Base-by-base conservation (phyloP, 768 basidiomycete species). In the Panaeolus cyanescens region DNA sequence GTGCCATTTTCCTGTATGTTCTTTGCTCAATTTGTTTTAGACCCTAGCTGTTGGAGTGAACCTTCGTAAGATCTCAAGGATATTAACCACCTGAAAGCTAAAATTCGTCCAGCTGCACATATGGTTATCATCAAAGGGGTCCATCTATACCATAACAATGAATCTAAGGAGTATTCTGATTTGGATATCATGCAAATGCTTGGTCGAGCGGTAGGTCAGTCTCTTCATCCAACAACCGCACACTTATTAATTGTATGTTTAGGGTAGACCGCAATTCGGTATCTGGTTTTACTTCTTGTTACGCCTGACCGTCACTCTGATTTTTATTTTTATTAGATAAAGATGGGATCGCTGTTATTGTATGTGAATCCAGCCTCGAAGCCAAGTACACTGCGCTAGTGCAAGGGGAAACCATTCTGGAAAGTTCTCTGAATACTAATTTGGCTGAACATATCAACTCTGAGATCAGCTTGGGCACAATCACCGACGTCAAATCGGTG, bases 31-130 rank as follows among this genome's bases (percentile, higher is more conserved):
- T 2, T 34, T 54, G 34, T 53, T 62, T 7, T 58, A 96, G 92
- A 99, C 96, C 13, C 80, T 99, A 25, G 96, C 97, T 0, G 95
- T 98, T 36, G 96, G 97, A 1, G 94, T 99, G 32, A 99, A 99
- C 70, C 80, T 99, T 58, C 97, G 93, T 93, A 69, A 77, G 54
- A 15, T 31, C 32, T 15, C n/a, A 12, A 30, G 31, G 30, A 15
- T 50, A 42, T 59, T 39, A 42, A 13, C 57, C 37, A 54, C 59
- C 10, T 22, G 31, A 61, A 54, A 36, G 56, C 19, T 54, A 37
- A 25, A 56, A 58, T n/a, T 3, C 4, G 15, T 62, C 2, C 63
- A 95, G 93, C 96, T 53, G 95, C 96, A 1, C 93, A 96, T 68
- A 91, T 91, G 64, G 96, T 96, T 54, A 85, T 98, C 62, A 90